Base-by-base conservation (phyloP, 805 yeast species). In the Pichia nanzhaoensis region DNA sequence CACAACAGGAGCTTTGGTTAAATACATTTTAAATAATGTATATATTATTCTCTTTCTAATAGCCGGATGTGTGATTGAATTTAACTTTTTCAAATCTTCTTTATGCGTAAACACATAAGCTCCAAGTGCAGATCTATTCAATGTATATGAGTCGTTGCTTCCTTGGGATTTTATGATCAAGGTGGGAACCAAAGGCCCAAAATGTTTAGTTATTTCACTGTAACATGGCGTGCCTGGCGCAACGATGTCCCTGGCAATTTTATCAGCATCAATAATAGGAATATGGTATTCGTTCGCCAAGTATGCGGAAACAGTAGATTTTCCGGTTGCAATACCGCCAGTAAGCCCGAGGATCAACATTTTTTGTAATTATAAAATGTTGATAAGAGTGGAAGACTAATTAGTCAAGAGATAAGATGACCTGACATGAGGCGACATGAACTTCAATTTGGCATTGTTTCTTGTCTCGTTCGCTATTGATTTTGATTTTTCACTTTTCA, bases 281-380 rank as follows among this genome's bases (percentile, higher is more conserved):
- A 84, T 48, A 2, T 68, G 58, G 56, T 80, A 73, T 10, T 76
- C 64, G 9, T 76, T 74, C 4, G 61, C 50, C 10, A 93, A 65
- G 31, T 75, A 62, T 16, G 66, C 58, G 0, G 96, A 86, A 0
- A 86, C 97, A 0, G 98, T 91, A 17, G 95, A 83, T 58, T 93
- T 93, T 3, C 99, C 99, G n/a, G 93, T 75, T 5, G 96, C 96
- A 41, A 93, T 93, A 1, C 97, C 96, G 2, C 99, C 99, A 0
- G 99, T 93, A n/a, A 93, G 74, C 1, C 99, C 99, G 5, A 93
- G 75, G 28, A 93, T 74, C 37, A 93, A 74, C 99, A 93, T 91
- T n/a, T 8, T n/a, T n/a, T n/a, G n/a, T n/a, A n/a, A n/a, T n/a
- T n/a, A n/a, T n/a, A n/a, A n/a, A n/a, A n/a, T n/a, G n/a, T n/a